These are phyloP conservation scores for Centrapalus pauciflorus DNA, from an alignment of 129 eudicot genomes.

Conservation along the genomic window DNA sequence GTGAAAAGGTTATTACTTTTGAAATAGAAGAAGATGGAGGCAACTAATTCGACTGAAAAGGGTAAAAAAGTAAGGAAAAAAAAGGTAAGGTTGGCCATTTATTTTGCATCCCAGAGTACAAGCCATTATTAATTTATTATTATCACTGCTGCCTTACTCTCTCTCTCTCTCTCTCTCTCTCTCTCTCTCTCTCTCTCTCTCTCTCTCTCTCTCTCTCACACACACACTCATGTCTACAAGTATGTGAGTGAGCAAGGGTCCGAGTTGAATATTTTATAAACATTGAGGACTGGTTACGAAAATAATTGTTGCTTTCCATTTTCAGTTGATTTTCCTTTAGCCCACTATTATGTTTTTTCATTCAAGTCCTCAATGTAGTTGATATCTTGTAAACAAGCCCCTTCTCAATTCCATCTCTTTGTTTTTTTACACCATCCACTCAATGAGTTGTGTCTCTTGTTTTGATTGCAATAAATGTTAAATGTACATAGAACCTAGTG, in stretches of 20 bases:
- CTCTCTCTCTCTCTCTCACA: too few relatives aligned
- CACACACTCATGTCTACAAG: too few relatives aligned
- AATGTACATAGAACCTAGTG: too few relatives aligned
- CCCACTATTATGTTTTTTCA: neutral
- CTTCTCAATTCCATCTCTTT: neutral
- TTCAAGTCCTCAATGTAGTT: neutral
- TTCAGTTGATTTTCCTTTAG: neutral
- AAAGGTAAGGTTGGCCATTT: neutral
- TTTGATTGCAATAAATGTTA: too few relatives aligned
- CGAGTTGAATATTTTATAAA: neutral
- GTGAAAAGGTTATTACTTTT: slow-evolving; percentile 2
- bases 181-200: slow-evolving; percentile 5
- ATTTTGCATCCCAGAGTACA: slow-evolving; percentile 4
- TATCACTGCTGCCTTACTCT: slow-evolving; percentile 10
- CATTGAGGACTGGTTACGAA: slow-evolving; percentile 12
- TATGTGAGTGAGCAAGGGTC: slow-evolving; percentile 13
- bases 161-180: slow-evolving; percentile 10
- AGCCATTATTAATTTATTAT: too few relatives aligned
- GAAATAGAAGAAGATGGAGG: neutral
- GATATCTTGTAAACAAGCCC: neutral
- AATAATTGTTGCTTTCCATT: neutral
- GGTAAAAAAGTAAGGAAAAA: slow-evolving; percentile 11
- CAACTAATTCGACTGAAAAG: neutral
- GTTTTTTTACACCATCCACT: too few relatives aligned
- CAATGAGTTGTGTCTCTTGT: too few relatives aligned